Percentiles rank a stretch among this genome's conserved stretches.
Conservation (phyloP, 495 filamentous ascomycete species). For the Trichoderma gamsii region DNA sequence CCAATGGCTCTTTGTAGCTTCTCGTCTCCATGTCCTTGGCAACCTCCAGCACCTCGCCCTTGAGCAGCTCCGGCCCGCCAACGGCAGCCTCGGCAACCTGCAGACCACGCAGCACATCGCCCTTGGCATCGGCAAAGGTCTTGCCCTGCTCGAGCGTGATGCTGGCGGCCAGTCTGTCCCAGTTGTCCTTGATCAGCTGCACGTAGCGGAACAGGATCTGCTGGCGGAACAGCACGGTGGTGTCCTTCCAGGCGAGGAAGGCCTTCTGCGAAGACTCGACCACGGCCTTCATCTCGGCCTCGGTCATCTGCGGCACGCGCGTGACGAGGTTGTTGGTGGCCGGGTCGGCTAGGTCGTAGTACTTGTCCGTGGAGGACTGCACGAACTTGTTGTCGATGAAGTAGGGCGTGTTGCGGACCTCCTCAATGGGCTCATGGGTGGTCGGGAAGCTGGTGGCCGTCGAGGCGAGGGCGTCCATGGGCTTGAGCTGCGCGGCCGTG, state of each 20-base stretch:
- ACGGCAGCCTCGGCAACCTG: constrained; percentile 97
- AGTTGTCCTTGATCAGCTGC: constrained; percentile 81
- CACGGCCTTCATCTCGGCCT: constrained; percentile 81
- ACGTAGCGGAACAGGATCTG: constrained; percentile 98
- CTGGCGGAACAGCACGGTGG: constrained; percentile 77
- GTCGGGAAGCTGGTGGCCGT: constrained; percentile 69
- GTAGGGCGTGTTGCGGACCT: constrained; percentile 75
- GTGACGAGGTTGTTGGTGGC: constrained; percentile 98
- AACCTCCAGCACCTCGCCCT: constrained; percentile 92
- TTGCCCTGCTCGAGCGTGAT: constrained; percentile 99
- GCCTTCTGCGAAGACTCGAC: constrained; percentile 84
- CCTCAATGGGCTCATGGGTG: constrained; percentile 70
- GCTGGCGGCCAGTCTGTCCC: constrained; percentile 90
- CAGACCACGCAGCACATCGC: constrained; percentile 89
- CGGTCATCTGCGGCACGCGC: constrained; percentile 91
- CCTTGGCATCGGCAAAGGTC: constrained; percentile 91
- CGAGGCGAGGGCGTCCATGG: constrained; percentile 47
- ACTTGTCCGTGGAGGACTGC: constrained; percentile 64
- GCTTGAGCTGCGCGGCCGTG: constrained; percentile 52
- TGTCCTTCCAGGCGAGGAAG: constrained; percentile 80
- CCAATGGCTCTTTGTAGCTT: constrained; percentile 85
- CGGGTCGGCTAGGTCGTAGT: constrained; percentile 91
- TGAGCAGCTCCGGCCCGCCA: constrained; percentile 87
- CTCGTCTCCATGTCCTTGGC: constrained; percentile 99
- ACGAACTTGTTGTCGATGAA: constrained; percentile 92